Evolutionary conservation across 2,329 filamentous ascomycete genomes (phyloP), one percentile per base, ranked within the genome.

Genomic region (Dactylellina haptotyla): DNA sequence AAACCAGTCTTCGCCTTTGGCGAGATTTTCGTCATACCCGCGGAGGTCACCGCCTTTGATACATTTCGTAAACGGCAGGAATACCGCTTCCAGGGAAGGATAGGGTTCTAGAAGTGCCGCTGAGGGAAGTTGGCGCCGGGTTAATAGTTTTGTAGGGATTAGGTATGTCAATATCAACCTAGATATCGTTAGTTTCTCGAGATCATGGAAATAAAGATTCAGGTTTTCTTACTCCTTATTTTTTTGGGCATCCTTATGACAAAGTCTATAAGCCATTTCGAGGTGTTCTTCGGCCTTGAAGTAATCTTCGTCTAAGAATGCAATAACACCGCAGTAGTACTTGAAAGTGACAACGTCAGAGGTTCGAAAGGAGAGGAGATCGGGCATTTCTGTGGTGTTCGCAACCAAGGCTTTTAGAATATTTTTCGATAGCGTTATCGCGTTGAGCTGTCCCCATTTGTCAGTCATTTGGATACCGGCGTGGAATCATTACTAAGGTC

Each of bases 261-360:
- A 98, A 76, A 92, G 84, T n/a, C 85, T 83, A 87, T 91, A 95
- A 28, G 95, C 94, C 79, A 89, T 87, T 1, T 88, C 90, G 18
- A 99, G 85, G 79, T 92, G 86, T 77, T 89, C 87, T 81, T 97
- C 92, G 0, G 93, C 91, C 83, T 91, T 87, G 1, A 85, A 83
- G 78, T 99, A 99, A 79, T 97, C 92, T 80, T 99, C 96, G 75
- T 98, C 93, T 3, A 99, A 82, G 80, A 99, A 99, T 67, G 89
- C 87, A n/a, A 99, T 87, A 3, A 99, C 91, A 9, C 95, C 95
- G 76, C 93, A 88, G 80, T 97, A 98, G 82, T 97, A 99, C 79
- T 93, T 94, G 83, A 97, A 99, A 0, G 94, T 97, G 41, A 97
- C 93, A 75, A 92, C 88, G 79, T 99, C 95, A 2, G 93, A 90